A percentile compares a stretch with the other conserved stretches of the same genome.
Evolutionary conservation across 2,329 filamentous ascomycete species (phyloP).

Genomic region (Epichloe sylvatica): DNA sequence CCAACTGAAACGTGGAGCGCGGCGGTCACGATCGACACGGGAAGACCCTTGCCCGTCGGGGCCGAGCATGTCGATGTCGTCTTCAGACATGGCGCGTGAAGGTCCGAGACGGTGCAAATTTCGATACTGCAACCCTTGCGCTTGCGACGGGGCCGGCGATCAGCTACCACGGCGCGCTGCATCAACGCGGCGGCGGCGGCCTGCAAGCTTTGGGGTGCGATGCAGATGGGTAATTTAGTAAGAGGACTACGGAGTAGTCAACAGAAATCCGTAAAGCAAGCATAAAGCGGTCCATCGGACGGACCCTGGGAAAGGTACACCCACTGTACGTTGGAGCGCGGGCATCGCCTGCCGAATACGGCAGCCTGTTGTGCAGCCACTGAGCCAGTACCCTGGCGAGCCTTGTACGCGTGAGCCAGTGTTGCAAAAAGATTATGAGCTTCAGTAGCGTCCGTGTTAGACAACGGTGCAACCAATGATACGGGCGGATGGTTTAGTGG

Average conservation of each 20-base stretch:
- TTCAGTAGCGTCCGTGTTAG: accelerated
- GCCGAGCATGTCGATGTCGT: constrained; percentile 24
- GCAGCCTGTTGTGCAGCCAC: background rate
- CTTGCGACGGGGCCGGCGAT: constrained; percentile 1
- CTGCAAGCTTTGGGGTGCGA: constrained; percentile 1
- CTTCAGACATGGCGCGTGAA: constrained; percentile 22
- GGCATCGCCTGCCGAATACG: background rate
- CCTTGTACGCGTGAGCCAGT: background rate
- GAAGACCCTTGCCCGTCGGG: constrained; percentile 20
- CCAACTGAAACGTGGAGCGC: constrained; percentile 45
- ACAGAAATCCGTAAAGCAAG: no score
- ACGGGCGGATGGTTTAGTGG: constrained; percentile 7
- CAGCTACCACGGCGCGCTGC: constrained; percentile 3
- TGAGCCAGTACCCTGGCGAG: background rate
- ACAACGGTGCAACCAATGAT: background rate
- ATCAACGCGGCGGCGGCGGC: constrained; percentile 4
- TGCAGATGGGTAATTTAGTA: background rate
- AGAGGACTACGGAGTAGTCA: background rate
- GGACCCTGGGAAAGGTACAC: no score
- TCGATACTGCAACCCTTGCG: background rate
- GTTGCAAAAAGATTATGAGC: accelerated
- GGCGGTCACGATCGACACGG: constrained; percentile 25
- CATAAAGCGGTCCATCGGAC: no score
- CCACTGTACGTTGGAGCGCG: no score
- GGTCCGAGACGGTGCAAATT: background rate